Conservation (phyloP, 192 early-diverging fungal genomes). For the Fimicolochytrium jonesii region DNA sequence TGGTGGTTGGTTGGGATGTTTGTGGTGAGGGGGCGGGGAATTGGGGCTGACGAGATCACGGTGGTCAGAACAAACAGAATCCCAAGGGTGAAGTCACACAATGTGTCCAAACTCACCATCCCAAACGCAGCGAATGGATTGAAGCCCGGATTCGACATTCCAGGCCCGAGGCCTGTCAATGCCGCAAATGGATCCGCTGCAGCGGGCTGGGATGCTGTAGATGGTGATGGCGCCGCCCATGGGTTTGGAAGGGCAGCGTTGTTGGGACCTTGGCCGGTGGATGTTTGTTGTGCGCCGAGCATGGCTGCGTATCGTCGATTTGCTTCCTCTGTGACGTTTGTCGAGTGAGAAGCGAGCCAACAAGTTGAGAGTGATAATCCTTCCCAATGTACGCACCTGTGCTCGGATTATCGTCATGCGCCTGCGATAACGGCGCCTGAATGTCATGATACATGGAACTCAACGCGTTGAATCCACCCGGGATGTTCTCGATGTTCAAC, state of each 20-base stretch:
- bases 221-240: conserved; percentile 28
- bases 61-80: neutral
- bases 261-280: conserved; percentile 20
- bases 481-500: conserved; percentile 35
- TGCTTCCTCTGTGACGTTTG: conserved; percentile 39
- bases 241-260: conserved; percentile 34
- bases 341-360: neutral
- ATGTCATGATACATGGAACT: conserved; percentile 26
- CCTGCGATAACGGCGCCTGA: conserved; percentile 8
- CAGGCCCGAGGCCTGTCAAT: no score
- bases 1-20: no score
- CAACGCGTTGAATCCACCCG: conserved; percentile 34
- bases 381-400: no score
- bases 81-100: no score
- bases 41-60: neutral
- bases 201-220: neutral
- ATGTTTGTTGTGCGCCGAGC: conserved; percentile 19
- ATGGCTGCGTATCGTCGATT: conserved; percentile 26
- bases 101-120: no score
- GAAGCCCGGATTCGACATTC: no score
- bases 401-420: conserved; percentile 15
- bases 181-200: no score
- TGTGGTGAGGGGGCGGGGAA: no score
- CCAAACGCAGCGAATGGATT: no score
- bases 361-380: no score